Evolutionary conservation across 2,329 filamentous ascomycete species (phyloP).

Genomic region (Ascochyta lentis): DNA sequence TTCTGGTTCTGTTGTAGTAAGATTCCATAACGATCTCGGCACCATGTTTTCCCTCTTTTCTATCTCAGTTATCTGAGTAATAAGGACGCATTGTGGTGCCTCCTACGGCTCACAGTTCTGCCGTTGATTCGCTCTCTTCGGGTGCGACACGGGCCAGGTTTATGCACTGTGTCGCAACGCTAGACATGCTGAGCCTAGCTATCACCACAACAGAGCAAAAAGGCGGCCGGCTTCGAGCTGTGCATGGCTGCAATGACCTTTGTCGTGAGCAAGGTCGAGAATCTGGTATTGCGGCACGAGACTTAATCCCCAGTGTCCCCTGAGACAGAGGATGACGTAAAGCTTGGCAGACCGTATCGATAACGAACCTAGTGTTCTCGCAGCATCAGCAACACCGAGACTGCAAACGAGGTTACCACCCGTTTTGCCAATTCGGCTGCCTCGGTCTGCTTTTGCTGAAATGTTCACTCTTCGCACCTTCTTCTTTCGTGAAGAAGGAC

Average conservation of each 20-base stretch:
- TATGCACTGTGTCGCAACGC: constrained; percentile 4
- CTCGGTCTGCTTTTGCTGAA: not conserved
- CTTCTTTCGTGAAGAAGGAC: not conserved
- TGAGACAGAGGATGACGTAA: not conserved
- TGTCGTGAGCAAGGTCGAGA: not conserved
- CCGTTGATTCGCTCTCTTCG: not conserved
- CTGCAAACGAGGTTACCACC: not conserved
- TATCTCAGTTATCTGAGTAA: not conserved
- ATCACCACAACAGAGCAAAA: not conserved
- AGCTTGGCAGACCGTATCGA: not conserved
- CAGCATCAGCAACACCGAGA: not conserved
- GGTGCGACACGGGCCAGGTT: not conserved
- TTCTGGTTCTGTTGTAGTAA: too few species aligned
- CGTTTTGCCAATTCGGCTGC: not conserved
- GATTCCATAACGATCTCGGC: too few species aligned
- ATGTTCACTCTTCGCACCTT: constrained; percentile 1
- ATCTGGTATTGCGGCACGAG: not conserved
- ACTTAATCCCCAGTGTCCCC: too few species aligned
- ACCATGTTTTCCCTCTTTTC: not conserved
- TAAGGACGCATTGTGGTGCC: not conserved
- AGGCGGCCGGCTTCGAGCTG: not conserved
- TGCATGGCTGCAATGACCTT: not conserved
- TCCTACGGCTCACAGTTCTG: not conserved
- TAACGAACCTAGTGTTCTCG: not conserved
- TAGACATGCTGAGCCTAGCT: constrained; percentile 6